Percentiles rank a stretch among this genome's conserved stretches.
Conservation (phyloP, 805 yeast genomes). For the Tetrapisispora namnaoensis region DNA sequence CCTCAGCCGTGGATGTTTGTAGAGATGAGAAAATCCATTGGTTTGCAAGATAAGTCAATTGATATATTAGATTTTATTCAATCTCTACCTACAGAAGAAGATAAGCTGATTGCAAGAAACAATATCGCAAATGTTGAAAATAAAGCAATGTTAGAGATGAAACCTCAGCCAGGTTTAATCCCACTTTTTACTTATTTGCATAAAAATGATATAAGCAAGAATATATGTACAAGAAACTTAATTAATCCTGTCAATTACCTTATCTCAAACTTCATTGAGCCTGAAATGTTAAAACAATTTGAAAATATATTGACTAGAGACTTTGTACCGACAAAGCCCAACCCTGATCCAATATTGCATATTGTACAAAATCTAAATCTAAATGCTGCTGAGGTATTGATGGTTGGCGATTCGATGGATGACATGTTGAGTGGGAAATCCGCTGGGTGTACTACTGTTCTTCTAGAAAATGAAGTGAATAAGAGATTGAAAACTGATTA, state of each 20-base stretch:
- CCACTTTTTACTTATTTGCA: conserved; percentile 31
- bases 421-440: conserved; percentile 53
- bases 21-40: conserved; percentile 53
- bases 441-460: conserved; percentile 54
- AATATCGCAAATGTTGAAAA: conserved; percentile 45
- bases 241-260: conserved; percentile 46
- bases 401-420: conserved; percentile 70
- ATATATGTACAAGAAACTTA: conserved; percentile 56
- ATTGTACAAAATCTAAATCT: conserved; percentile 43
- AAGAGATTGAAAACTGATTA: conserved; percentile 32
- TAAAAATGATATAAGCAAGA: conserved; percentile 33
- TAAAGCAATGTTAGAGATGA: conserved; percentile 53
- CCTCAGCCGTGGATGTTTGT: conserved; percentile 53
- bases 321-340: conserved; percentile 60
- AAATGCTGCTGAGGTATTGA: conserved; percentile 38
- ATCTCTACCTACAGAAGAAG: conserved; percentile 30
- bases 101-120: conserved; percentile 35
- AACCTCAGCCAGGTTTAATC: conserved; percentile 38
- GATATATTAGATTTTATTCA: conserved; percentile 49
- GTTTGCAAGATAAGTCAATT: conserved; percentile 33
- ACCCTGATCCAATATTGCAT: conserved; percentile 51
- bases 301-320: conserved; percentile 53
- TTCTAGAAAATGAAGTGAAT: conserved; percentile 45
- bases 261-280: conserved; percentile 34
- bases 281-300: conserved; percentile 30